These are phyloP conservation scores for Fusarium nisikadoi DNA, from an alignment of 2,329 filamentous ascomycete species.

Conservation along the genomic window DNA sequence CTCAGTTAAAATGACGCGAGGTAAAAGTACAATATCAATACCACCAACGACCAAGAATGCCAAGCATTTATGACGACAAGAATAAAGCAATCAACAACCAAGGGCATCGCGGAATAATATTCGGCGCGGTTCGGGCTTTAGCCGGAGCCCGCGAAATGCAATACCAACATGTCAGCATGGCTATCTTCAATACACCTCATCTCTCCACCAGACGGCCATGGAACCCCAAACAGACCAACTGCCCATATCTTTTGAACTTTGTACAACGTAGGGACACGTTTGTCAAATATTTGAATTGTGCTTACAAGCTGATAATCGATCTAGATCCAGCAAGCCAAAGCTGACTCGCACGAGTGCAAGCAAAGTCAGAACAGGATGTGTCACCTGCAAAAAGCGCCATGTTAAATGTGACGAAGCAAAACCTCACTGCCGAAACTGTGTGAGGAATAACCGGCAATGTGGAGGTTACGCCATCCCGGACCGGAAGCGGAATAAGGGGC, in stretches of 20 bases:
- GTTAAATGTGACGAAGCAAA: conserved; percentile 40
- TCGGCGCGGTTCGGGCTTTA: conserved; percentile 1
- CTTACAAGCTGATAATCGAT: background rate
- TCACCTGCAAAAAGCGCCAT: conserved; percentile 41
- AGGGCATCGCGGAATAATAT: background rate
- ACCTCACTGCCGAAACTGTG: conserved; percentile 31
- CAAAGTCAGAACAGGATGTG: conserved; percentile 38
- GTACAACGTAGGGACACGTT: background rate
- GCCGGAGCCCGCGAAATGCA: background rate
- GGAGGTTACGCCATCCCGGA: conserved; percentile 20
- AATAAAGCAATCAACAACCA: background rate
- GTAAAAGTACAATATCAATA: background rate
- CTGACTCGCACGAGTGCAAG: conserved; percentile 32
- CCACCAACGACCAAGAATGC: background rate
- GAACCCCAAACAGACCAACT: background rate
- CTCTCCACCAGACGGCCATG: background rate
- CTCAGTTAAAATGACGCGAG: accelerated
- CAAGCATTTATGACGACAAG: background rate
- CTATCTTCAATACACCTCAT: background rate
- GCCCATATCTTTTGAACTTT: background rate
- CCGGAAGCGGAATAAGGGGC: conserved; percentile 1
- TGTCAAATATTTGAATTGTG: background rate
- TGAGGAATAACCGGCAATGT: conserved; percentile 23
- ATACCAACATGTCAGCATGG: background rate
- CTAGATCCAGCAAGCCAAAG: conserved; percentile 16